These are phyloP conservation scores for Paracoccidioides lutzii DNA, from an alignment of 2,329 filamentous ascomycete species.

Conservation along the genomic window DNA sequence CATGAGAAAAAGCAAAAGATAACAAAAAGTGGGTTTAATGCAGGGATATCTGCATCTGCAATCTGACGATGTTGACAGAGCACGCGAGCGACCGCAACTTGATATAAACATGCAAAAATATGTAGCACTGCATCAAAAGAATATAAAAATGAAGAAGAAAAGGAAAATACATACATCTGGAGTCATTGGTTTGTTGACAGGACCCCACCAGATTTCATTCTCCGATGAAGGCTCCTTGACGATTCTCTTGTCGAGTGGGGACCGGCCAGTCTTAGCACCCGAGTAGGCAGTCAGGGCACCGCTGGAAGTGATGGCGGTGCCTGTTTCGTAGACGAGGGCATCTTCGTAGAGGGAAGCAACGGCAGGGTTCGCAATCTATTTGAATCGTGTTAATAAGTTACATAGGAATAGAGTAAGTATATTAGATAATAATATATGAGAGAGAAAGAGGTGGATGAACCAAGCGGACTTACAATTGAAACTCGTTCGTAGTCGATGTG, in stretches of 20 bases:
- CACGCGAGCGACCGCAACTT: background rate
- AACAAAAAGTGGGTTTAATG: no score
- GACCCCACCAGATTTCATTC: slow-evolving; percentile 95
- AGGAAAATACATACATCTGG: slow-evolving; percentile 62
- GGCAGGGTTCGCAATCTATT: slow-evolving; percentile 72
- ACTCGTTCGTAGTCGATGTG: slow-evolving; percentile 99
- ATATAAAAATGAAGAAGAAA: background rate
- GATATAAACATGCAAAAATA: slow-evolving; percentile 4
- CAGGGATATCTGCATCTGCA: no score
- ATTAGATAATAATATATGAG: background rate
- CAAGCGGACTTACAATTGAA: slow-evolving; percentile 61
- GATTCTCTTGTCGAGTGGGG: slow-evolving; percentile 92
- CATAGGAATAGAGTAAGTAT: slow-evolving; percentile 3
- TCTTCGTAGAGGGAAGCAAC: slow-evolving; percentile 97
- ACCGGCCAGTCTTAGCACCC: slow-evolving; percentile 93
- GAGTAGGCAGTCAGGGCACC: slow-evolving; percentile 96
- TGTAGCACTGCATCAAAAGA: slow-evolving; percentile 6
- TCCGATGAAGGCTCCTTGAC: slow-evolving; percentile 84
- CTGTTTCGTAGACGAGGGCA: slow-evolving; percentile 94
- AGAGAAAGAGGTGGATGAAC: background rate
- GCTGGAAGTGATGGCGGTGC: slow-evolving; percentile 90
- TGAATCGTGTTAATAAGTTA: background rate
- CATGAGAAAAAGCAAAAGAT: no score
- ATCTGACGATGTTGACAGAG: no score
- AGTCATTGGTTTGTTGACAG: slow-evolving; percentile 98